Conservation (phyloP, 164 flowering plant genomes). For the Umbellularia californica region DNA sequence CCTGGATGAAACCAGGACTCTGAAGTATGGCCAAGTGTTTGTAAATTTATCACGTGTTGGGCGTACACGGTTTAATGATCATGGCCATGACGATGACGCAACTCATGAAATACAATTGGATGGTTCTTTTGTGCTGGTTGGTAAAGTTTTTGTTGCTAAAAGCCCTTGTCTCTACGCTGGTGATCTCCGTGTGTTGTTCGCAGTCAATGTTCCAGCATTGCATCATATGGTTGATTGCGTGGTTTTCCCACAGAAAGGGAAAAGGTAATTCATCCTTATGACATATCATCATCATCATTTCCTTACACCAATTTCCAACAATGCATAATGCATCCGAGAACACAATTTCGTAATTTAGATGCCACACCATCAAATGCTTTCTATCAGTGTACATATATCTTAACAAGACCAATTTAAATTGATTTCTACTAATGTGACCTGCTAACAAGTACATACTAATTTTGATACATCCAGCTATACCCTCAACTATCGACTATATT, state of each 20-base stretch:
- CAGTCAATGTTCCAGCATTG: constrained; percentile 65
- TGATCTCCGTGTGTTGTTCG: constrained; percentile 71
- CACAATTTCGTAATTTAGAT: background rate
- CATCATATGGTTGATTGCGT: constrained; percentile 90
- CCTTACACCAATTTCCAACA: no score
- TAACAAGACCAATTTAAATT: no score
- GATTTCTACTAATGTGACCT: no score
- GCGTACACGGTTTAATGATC: constrained; percentile 4
- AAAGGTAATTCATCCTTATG: constrained; percentile 31
- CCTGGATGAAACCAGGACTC: constrained; percentile 70
- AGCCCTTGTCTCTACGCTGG: constrained; percentile 97
- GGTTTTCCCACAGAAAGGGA: constrained; percentile 89
- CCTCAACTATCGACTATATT: no score
- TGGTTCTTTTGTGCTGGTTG: constrained; percentile 28
- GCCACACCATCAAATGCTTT: no score
- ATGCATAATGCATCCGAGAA: no score
- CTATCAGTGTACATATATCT: no score
- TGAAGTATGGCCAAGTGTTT: constrained; percentile 87
- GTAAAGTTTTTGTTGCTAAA: constrained; percentile 77
- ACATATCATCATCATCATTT: background rate
- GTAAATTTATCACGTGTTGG: constrained; percentile 51
- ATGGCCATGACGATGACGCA: constrained; percentile 3
- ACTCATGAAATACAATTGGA: background rate
- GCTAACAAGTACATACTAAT: no score
- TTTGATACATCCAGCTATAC: no score